phyloP scores from a whole-genome alignment of 768 basidiomycete genomes.

The Psilocybe cubensis region DNA sequence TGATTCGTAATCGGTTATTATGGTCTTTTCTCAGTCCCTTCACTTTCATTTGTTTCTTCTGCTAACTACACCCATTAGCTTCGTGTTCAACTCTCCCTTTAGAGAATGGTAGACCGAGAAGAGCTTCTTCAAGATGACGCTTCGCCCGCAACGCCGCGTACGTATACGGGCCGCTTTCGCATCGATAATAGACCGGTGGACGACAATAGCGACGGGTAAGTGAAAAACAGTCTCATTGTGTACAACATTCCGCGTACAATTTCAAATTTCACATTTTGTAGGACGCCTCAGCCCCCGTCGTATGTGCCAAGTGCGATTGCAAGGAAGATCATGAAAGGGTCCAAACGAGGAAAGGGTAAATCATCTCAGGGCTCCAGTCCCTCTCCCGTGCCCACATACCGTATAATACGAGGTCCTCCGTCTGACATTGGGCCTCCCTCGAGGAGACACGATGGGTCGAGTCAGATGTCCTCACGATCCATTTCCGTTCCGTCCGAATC shows the following conservation, averaged over 20 bases:
- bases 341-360: not conserved
- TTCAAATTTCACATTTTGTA: not conserved
- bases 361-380: not conserved
- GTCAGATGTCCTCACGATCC: not conserved
- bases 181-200: not conserved
- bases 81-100: not conserved
- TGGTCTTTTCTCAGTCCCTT: not conserved
- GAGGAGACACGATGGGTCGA: not conserved
- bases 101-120: not conserved
- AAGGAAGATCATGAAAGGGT: not conserved
- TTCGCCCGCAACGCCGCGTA: not conserved
- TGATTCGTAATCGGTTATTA: not conserved
- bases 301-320: not conserved
- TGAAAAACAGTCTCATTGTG: not conserved
- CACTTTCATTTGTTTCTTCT: not conserved
- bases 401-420: not conserved
- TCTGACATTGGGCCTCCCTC: not conserved
- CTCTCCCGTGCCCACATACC: not conserved
- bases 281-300: not conserved
- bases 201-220: not conserved
- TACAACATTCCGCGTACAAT: not conserved
- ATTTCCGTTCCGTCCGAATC: not conserved
- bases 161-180: not conserved
- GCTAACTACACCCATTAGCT: not conserved
- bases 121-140: not conserved